phyloP scores from a whole-genome alignment of 257 asterid genomes.

The Asclepias syriaca region DNA sequence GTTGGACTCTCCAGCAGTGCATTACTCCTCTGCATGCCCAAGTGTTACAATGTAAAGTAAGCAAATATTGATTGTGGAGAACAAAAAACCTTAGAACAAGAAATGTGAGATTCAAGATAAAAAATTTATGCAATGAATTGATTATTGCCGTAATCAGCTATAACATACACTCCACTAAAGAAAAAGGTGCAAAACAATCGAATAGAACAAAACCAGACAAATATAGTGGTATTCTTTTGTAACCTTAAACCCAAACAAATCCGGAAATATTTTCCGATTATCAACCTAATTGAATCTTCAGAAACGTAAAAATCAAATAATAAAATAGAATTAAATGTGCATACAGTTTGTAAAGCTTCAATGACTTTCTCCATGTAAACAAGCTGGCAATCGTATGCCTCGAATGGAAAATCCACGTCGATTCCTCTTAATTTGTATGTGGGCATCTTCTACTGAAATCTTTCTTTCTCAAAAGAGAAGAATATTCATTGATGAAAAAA shows the following conservation, averaged over 20 bases:
- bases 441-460: constrained; percentile 45
- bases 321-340: background rate
- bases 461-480: background rate
- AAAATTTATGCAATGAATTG: background rate
- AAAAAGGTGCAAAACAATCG: background rate
- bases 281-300: background rate
- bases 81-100: background rate
- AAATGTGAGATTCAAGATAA: background rate
- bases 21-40: constrained; percentile 55
- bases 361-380: constrained; percentile 97
- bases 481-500: background rate
- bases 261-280: background rate
- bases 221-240: background rate
- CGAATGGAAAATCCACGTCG: constrained; percentile 91
- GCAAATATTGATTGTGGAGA: background rate
- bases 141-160: background rate
- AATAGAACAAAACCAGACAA: background rate
- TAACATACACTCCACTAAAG: background rate
- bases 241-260: background rate
- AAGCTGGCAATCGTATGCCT: constrained; percentile 93
- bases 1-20: constrained; percentile 98
- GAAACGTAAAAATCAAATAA: background rate
- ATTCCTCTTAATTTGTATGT: constrained; percentile 77
- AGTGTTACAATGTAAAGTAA: constrained; percentile 7
- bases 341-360: constrained; percentile 79